A percentile compares a stretch with the other conserved stretches of the same genome.
phyloP scores from a whole-genome alignment of 176 grass and related monocot species.

The barley (Hordeum vulgare) region MorexV3_pseudomolecules_assembly NC_058522.1:171810477-171810976 shows the following conservation, averaged over 20 bases:
- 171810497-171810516: too few species aligned
- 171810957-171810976: constrained; percentile 58
- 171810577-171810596: too few species aligned
- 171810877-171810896: background rate
- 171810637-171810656: too few species aligned
- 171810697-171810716: too few species aligned
- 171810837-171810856: background rate
- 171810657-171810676: too few species aligned
- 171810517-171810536: too few species aligned
- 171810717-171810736: constrained; percentile 5
- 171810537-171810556: too few species aligned
- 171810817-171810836: constrained; percentile 19
- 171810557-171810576: too few species aligned
- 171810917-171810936: constrained; percentile 85
- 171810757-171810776: constrained; percentile 23
- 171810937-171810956: constrained; percentile 51
- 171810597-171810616: too few species aligned
- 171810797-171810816: constrained; percentile 19
- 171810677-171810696: too few species aligned
- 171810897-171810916: constrained; percentile 46
- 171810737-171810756: constrained; percentile 28
- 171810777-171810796: background rate
- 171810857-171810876: background rate
- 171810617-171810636: too few species aligned
- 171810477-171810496: too few species aligned